Conservation (phyloP, 306 rosid species). For the Albizia julibrissin region DNA sequence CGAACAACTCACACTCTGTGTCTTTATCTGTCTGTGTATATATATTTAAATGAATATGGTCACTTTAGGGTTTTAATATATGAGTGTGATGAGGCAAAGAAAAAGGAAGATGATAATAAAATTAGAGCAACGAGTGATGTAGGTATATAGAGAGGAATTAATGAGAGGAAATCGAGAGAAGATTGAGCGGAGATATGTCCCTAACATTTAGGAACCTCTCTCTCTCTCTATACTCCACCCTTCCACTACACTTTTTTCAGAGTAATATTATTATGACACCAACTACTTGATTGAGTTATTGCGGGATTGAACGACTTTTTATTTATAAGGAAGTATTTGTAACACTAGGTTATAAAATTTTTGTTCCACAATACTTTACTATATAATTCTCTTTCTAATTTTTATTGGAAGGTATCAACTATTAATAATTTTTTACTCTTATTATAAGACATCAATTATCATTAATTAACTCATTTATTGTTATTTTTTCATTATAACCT, state of each 20-base stretch:
- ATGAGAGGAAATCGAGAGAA: slow-evolving; percentile 66
- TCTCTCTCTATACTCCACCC: background rate
- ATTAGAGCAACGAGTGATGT: background rate
- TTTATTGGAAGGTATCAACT: no score
- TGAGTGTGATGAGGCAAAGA: background rate
- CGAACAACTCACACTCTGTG: background rate
- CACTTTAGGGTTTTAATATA: background rate
- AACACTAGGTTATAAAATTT: no score
- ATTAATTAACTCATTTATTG: no score
- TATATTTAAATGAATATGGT: background rate
- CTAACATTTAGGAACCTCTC: background rate
- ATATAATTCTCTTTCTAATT: no score
- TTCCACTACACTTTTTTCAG: background rate
- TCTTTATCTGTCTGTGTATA: background rate
- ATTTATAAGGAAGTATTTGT: no score
- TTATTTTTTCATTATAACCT: no score
- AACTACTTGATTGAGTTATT: no score
- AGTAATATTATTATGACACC: no score
- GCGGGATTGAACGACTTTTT: no score
- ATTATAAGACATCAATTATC: no score
- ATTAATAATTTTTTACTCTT: no score
- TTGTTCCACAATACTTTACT: no score
- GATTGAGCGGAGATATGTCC: slow-evolving; percentile 63
- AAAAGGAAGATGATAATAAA: background rate
- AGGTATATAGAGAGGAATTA: background rate